Conservation (phyloP, 2,329 filamentous ascomycete species). For the Beauveria rudraprayagi region DNA sequence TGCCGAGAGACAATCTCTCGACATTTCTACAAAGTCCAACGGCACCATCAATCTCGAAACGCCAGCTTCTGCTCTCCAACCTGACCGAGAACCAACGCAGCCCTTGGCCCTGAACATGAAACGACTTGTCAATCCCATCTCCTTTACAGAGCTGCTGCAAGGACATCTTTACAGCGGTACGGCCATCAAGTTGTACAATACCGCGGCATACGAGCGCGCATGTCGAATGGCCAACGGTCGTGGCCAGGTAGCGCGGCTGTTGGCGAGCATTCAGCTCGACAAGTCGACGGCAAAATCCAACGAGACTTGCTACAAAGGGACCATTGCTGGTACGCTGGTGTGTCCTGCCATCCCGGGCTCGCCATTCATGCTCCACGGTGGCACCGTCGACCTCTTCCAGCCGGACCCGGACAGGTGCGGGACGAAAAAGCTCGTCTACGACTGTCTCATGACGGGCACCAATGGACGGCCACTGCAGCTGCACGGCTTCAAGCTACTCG, state of each 20-base stretch:
- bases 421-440: constrained; percentile 51
- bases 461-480: constrained; percentile 47
- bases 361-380: constrained; percentile 52
- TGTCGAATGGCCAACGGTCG: not conserved
- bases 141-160: not conserved
- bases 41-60: not conserved
- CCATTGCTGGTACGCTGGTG: not conserved
- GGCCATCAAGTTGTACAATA: not conserved
- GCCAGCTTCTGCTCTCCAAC: not conserved
- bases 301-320: not conserved
- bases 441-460: constrained; percentile 51
- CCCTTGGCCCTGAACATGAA: too few relatives aligned
- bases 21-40: constrained; percentile 24
- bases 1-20: constrained; percentile 31
- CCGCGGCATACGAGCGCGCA: constrained; percentile 22
- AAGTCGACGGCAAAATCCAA: not conserved
- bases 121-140: not conserved
- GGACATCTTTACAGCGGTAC: not conserved
- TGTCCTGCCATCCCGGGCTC: constrained; percentile 29
- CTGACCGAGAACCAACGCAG: too few relatives aligned
- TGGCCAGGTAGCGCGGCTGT: not conserved
- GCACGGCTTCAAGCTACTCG: constrained; percentile 54
- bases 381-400: constrained; percentile 50
- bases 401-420: constrained; percentile 45
- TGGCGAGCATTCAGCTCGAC: not conserved